Base-by-base conservation (phyloP, 345 rosid genomes). In the Brassica nigra region DNA sequence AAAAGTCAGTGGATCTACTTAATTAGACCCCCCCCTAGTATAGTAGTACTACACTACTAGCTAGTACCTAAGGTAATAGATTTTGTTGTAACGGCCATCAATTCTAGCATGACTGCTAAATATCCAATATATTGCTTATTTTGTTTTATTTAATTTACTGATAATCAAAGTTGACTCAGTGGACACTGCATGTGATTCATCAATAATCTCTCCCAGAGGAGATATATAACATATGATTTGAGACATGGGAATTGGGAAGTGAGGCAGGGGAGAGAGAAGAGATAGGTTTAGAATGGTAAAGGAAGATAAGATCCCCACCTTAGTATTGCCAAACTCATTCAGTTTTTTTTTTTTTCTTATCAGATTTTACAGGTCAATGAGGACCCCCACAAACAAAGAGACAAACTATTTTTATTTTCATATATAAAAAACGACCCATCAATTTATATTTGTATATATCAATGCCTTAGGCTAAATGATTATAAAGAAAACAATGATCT, bases 271-370 rank as follows among this genome's bases (percentile, higher is more conserved):
- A 64, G 75, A 64, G 70, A 68, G 64, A 79, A 62, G 69, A 67
- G 83, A 80, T 80, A 80, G 83, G 73, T 80, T 62, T 81, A 81
- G 74, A 76, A 58, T 70, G 83, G 83, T 34, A 76, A 81, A 57
- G 80, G 68, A 76, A 70, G 73, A 71, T 76, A 70, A 76, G 63
- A 81, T 75, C 76, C 83, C 83, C 83, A 81, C 83, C 83, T 81
- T 58, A 81, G 77, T 81, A 76, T 81, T 57, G 80, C 80, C 83
- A 81, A 81, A 80, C 55, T 70, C 31, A 75, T 76, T 80, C 80
- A 80, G 27, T 76, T 57, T 55, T 10, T 39, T 33, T 20, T 34
- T 42, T 42, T 42, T 57, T 80, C 68, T 64, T 68, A 58, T 81
- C 80, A 81, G 74, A 76, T 81, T 76, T 42, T 71, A 76, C 84